A percentile compares a stretch with the other conserved stretches of the same genome.
These are phyloP conservation scores for Schizochytrium sp. DNA, from an alignment of 108 stramenopile species.

Conservation along the genomic window DNA sequence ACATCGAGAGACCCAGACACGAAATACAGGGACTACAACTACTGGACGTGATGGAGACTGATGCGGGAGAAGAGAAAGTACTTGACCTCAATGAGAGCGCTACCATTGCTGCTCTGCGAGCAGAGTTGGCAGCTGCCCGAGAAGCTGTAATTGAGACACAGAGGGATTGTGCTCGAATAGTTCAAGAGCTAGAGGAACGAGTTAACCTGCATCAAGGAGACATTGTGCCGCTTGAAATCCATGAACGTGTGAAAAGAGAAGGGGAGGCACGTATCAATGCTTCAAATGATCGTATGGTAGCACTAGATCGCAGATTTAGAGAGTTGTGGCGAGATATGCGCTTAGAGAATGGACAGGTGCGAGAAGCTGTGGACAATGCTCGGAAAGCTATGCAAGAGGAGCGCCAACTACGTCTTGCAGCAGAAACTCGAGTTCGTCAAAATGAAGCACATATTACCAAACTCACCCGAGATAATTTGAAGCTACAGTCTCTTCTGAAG, in stretches of 20 bases:
- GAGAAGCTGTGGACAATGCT: neutral
- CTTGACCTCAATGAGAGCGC: too few relatives aligned
- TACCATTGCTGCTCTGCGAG: too few relatives aligned
- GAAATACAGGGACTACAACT: too few relatives aligned
- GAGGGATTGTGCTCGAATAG: too few relatives aligned
- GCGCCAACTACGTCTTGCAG: neutral
- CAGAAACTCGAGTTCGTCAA: neutral
- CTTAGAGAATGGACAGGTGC: slow-evolving; percentile 7
- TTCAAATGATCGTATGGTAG: slow-evolving; percentile 46
- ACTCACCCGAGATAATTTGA: neutral
- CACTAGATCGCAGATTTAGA: neutral
- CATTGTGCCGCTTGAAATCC: neutral
- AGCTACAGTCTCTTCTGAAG: neutral
- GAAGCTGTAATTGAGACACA: too few relatives aligned
- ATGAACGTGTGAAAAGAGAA: neutral
- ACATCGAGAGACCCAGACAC: too few relatives aligned
- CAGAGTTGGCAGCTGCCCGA: too few relatives aligned
- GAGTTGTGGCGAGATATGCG: slow-evolving; percentile 47
- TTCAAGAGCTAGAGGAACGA: neutral
- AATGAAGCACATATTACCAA: neutral
- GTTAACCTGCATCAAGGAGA: neutral
- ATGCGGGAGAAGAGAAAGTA: too few relatives aligned
- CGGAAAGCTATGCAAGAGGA: neutral
- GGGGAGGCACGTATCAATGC: neutral
- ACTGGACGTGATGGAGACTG: too few relatives aligned